Conservation (phyloP, 208 protist genomes). For the Leptomonas pyrrhocoris region DNA sequence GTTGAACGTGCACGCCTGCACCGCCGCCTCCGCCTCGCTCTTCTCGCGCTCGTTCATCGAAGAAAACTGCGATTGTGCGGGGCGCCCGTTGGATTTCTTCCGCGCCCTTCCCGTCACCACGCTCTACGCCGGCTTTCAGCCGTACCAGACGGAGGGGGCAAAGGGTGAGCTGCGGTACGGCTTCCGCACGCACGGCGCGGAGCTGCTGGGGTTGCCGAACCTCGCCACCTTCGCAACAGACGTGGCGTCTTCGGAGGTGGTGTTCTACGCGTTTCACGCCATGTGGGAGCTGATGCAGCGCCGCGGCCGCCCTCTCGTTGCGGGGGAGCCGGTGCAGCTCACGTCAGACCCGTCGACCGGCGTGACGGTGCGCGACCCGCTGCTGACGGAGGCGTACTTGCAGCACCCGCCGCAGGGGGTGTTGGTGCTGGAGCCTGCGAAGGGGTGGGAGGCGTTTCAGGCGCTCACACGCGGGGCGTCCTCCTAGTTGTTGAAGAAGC, state of each 20-base stretch:
- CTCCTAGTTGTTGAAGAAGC: constrained; percentile 1
- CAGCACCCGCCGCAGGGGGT: constrained; percentile 10
- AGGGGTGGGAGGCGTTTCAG: constrained; percentile 17
- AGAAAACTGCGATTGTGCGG: neutral
- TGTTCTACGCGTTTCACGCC: constrained; percentile 15
- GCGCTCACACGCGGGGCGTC: neutral
- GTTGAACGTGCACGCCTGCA: constrained; percentile 29
- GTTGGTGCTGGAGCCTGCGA: constrained; percentile 29
- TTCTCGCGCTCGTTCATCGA: constrained; percentile 17
- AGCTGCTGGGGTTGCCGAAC: constrained; percentile 29
- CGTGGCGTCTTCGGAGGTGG: constrained; percentile 12
- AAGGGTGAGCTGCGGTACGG: neutral
- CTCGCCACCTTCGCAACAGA: constrained; percentile 17
- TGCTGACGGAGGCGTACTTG: constrained; percentile 8
- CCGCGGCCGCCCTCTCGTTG: constrained; percentile 4
- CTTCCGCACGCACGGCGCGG: constrained; percentile 34
- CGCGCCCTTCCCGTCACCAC: constrained; percentile 20
- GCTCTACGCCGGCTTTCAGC: constrained; percentile 28
- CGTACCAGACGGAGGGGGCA: neutral
- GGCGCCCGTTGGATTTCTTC: constrained; percentile 19
- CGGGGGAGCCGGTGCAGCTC: constrained; percentile 12
- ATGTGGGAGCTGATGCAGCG: constrained; percentile 21
- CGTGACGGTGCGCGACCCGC: constrained; percentile 10
- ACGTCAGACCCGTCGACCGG: neutral
- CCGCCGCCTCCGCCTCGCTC: constrained; percentile 16